Conservation (phyloP, 192 early-diverging fungal genomes). For the Gonapodya prolifera region DNA sequence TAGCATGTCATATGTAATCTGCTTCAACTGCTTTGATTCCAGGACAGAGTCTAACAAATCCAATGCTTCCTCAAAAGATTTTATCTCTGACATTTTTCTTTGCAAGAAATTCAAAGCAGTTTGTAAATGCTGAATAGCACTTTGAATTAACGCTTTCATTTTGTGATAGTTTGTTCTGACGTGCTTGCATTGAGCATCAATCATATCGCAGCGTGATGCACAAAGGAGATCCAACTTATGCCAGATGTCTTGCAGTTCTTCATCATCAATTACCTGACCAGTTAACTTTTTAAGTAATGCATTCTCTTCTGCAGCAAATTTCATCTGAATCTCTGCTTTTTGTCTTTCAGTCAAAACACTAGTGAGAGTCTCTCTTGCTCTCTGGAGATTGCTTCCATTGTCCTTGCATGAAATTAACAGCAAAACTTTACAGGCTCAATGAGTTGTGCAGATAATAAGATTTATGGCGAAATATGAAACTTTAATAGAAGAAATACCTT, state of each 20-base stretch:
- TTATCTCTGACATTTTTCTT: background rate
- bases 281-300: conserved; percentile 69
- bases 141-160: conserved; percentile 14
- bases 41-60: background rate
- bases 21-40: too few relatives aligned
- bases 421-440: too few relatives aligned
- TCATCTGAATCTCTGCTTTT: conserved; percentile 71
- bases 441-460: too few relatives aligned
- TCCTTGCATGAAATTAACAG: too few relatives aligned
- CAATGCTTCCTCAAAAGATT: background rate
- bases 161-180: conserved; percentile 73
- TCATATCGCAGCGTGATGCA: conserved; percentile 63
- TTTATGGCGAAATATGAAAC: too few relatives aligned
- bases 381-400: too few relatives aligned
- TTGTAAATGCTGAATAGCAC: conserved; percentile 52
- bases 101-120: background rate
- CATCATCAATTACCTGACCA: conserved; percentile 77
- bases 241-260: conserved; percentile 81
- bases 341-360: conserved; percentile 10
- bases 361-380: too few relatives aligned
- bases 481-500: too few relatives aligned
- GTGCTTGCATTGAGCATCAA: conserved; percentile 72
- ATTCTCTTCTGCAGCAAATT: conserved; percentile 89
- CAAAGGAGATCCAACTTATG: conserved; percentile 77
- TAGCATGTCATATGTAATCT: background rate